Percentiles rank a stretch among this genome's conserved stretches.
phyloP scores from a whole-genome alignment of 2,329 filamentous ascomycete genomes.

The Pleomassaria siparia region DNA sequence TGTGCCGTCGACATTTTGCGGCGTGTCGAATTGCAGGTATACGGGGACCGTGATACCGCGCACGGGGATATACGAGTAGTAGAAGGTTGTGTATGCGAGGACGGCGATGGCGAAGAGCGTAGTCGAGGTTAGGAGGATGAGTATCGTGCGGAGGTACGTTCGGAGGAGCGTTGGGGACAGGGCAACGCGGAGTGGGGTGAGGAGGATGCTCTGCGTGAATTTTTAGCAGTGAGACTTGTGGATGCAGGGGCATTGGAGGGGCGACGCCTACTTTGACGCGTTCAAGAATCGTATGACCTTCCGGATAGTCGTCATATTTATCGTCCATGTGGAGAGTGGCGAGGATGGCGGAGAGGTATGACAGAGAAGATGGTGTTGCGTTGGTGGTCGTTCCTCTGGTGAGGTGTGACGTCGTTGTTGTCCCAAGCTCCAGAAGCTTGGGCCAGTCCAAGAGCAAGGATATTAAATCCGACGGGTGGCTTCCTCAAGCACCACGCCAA shows the following conservation, averaged over 20 bases:
- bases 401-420: constrained; percentile 28
- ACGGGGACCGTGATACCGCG: constrained; percentile 63
- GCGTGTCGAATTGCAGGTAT: constrained; percentile 66
- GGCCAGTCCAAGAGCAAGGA: constrained; percentile 10
- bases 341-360: background rate
- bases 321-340: constrained; percentile 20
- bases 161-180: constrained; percentile 64
- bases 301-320: constrained; percentile 20
- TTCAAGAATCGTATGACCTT: constrained; percentile 16
- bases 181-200: constrained; percentile 56
- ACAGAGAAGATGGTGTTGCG: constrained; percentile 1
- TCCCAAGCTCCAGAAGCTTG: constrained; percentile 11
- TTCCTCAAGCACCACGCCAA: constrained; percentile 24
- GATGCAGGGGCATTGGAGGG: background rate
- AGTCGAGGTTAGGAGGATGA: constrained; percentile 56
- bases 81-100: constrained; percentile 67
- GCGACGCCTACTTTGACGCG: constrained; percentile 21
- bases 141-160: constrained; percentile 63
- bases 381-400: constrained; percentile 21
- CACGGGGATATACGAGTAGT: constrained; percentile 67
- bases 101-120: constrained; percentile 60
- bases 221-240: constrained; percentile 13
- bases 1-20: background rate
- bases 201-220: constrained; percentile 51
- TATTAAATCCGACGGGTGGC: background rate